Percentiles rank a stretch among this genome's conserved stretches.
Conservation (phyloP, 345 rosid species). For the Brassica carinata region DNA sequence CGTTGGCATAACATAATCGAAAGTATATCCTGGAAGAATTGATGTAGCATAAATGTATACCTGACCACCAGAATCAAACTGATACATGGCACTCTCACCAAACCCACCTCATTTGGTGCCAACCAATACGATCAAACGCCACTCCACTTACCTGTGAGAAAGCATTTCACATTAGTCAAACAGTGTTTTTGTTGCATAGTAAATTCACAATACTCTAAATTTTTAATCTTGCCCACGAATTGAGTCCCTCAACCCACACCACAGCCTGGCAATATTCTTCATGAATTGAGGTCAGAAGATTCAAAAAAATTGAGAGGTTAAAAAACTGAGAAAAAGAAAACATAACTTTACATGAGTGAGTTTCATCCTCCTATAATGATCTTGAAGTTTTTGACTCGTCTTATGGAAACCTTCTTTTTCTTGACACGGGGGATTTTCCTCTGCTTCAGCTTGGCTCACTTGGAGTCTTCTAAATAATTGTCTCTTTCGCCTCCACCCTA, state of each 20-base stretch:
- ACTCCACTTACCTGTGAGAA: conserved; percentile 95
- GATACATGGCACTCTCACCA: conserved; percentile 79
- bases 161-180: conserved; percentile 37
- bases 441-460: neutral
- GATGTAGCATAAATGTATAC: conserved; percentile 42
- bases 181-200: neutral
- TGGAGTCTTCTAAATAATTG: too few relatives aligned
- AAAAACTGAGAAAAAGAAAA: too few relatives aligned
- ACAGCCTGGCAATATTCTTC: conserved; percentile 88
- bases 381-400: neutral
- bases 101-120: conserved; percentile 76
- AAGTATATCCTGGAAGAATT: neutral
- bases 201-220: neutral
- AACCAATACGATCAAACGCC: conserved; percentile 95
- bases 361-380: too few relatives aligned
- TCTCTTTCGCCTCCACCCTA: too few relatives aligned
- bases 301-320: too few relatives aligned
- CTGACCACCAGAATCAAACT: conserved; percentile 99
- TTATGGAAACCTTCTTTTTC: neutral
- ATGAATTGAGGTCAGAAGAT: too few relatives aligned
- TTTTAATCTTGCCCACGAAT: conserved; percentile 77
- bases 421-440: neutral
- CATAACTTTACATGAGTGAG: too few relatives aligned
- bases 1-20: neutral
- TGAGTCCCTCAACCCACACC: conserved; percentile 99